Base-by-base conservation (phyloP, 2,329 filamentous ascomycete species). In the Colletotrichum cereale region DNA sequence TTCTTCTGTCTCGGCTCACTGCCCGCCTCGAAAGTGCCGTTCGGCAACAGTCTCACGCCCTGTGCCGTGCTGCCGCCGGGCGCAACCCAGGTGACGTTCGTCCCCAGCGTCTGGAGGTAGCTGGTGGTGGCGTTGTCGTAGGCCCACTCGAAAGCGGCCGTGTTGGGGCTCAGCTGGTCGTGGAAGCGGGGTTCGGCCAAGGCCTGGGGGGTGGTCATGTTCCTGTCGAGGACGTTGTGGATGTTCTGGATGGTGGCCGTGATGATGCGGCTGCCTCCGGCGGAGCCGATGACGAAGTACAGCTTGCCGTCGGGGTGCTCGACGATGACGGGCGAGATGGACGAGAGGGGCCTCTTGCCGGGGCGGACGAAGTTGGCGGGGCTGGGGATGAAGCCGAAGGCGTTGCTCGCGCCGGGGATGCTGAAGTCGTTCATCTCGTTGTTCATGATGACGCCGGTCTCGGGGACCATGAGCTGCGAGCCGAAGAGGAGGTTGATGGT, bases 401-500 rank as follows among this genome's bases (percentile, higher is more conserved):
- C 88, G 76, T 96, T 96, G 53, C 85, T 87, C 0, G 85, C 82
- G 40, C 88, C 89, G 0, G 94, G 93, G 62, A 95, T 93, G 42
- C 90, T 93, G 81, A 97, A 97, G 79, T 96, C 93, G 83, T 89
- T 86, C 84, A 87, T 86, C 76, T 89, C 85, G 72, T 88, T 81
- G 77, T 88, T 89, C 82, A 95, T 91, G 63, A 95, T 92, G 53
- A 96, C 84, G 3, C 94, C 94, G 0, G 93, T 96, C 77, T 96
- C 93, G 0, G 94, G 94, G 0, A 96, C 89, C 75, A 96, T 89
- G 55, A 97, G 76, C 3, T 88, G 87, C 11, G 90, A 93, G 14
- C 94, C 94, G 75, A 97, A 97, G 2, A 93, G 84, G 10, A 94
- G 84, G 79, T 97, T 97, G 72, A 97, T 84, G 0, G 94, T 97